phyloP scores from a whole-genome alignment of 2,329 filamentous ascomycete genomes.

The Myriosclerotinia curreyana region DNA sequence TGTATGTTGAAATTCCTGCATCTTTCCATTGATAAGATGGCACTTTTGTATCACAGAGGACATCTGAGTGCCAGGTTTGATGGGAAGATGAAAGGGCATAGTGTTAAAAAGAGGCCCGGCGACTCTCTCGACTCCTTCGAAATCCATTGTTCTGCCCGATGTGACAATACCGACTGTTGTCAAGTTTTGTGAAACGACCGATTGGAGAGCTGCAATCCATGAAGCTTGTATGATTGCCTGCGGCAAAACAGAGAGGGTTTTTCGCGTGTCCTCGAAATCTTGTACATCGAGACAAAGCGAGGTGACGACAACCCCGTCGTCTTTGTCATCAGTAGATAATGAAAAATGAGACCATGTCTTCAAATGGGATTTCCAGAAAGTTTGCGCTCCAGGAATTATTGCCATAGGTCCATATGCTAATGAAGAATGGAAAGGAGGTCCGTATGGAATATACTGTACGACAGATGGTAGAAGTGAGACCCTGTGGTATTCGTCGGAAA shows the following conservation, averaged over 20 bases:
- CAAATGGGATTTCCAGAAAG: conserved; percentile 60
- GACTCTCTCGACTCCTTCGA: conserved; percentile 61
- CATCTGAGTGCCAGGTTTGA: conserved; percentile 53
- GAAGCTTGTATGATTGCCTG: conserved; percentile 74
- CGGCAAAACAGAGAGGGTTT: conserved; percentile 66
- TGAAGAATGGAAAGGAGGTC: conserved; percentile 62
- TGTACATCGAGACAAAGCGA: conserved; percentile 42
- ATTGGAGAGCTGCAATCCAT: conserved; percentile 64
- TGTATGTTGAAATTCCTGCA: conserved; percentile 73
- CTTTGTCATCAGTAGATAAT: conserved; percentile 21
- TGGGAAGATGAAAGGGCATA: conserved; percentile 62
- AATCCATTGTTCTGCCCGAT: conserved; percentile 71
- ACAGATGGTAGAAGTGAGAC: no score
- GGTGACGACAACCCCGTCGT: conserved; percentile 29
- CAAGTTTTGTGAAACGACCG: conserved; percentile 44
- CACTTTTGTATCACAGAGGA: conserved; percentile 57
- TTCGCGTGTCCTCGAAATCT: conserved; percentile 52
- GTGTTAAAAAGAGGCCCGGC: conserved; percentile 91
- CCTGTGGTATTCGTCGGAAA: conserved; percentile 52
- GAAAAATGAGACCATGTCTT: conserved; percentile 28
- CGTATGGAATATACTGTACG: conserved; percentile 34
- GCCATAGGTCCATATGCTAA: conserved; percentile 68
- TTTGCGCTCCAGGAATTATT: conserved; percentile 45
- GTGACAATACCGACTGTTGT: conserved; percentile 68
- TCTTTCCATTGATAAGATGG: conserved; percentile 66